phyloP scores from a whole-genome alignment of 2,329 filamentous ascomycete species.

The Aspergillus jensenii region DNA sequence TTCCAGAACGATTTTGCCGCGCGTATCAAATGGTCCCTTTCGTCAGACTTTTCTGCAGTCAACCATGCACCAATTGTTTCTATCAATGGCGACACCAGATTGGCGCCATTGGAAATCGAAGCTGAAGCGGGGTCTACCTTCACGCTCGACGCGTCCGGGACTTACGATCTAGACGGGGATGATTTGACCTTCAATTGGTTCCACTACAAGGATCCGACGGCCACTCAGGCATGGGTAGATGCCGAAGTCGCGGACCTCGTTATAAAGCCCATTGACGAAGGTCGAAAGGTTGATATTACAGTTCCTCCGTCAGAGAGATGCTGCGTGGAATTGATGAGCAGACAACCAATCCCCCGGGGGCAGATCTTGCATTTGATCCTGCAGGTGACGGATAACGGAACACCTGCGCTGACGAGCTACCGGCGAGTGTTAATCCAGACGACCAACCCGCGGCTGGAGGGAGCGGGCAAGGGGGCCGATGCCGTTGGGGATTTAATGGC shows the following conservation, averaged over 20 bases:
- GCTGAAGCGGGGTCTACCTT: conserved; percentile 18
- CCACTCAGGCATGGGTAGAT: conserved; percentile 14
- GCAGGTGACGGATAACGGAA: conserved; percentile 22
- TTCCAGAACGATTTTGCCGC: conserved; percentile 53
- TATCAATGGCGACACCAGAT: conserved; percentile 5
- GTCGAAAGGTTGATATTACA: conserved; percentile 14
- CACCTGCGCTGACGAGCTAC: conserved; percentile 21
- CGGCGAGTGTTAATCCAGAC: conserved; percentile 24
- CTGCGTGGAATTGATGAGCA: conserved; percentile 17
- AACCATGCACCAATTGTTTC: conserved; percentile 16
- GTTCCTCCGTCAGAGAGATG: conserved; percentile 19
- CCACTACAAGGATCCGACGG: conserved; percentile 22
- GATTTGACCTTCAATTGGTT: conserved; percentile 23
- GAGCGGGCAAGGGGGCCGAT: conserved; percentile 5
- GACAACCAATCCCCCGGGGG: conserved; percentile 5
- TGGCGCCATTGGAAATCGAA: conserved; percentile 16
- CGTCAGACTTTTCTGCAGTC: conserved; percentile 6
- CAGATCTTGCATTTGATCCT: conserved; percentile 22
- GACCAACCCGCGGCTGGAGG: conserved; percentile 13
- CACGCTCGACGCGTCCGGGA: conserved; percentile 22
- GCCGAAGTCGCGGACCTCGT: conserved; percentile 18
- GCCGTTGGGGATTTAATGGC: conserved; percentile 8
- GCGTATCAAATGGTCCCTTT: conserved; percentile 48
- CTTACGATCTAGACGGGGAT: conserved; percentile 23
- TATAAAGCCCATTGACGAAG: conserved; percentile 13